phyloP scores from a whole-genome alignment of 2,329 filamentous ascomycete species.

The Acephala macrosclerotiorum region DNA sequence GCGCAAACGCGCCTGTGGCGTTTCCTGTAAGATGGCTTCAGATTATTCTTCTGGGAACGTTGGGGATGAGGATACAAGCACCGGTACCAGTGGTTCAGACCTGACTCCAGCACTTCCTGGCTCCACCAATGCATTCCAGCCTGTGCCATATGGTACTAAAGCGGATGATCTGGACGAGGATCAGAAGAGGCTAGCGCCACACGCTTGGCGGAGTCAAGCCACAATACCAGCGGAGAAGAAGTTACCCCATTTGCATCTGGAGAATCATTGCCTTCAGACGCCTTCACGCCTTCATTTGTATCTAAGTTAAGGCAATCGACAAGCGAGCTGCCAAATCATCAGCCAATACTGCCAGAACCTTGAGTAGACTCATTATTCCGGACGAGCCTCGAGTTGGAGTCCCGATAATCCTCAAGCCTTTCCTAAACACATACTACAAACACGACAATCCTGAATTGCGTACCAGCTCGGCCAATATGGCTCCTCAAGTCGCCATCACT shows the following conservation, averaged over 20 bases:
- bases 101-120: background rate
- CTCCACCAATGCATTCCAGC: background rate
- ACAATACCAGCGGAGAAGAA: background rate
- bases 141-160: background rate
- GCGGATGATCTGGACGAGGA: background rate
- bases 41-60: no score
- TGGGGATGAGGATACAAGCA: no score
- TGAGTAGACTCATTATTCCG: no score
- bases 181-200: background rate
- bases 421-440: background rate
- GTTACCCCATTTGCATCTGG: no score
- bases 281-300: no score
- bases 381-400: background rate
- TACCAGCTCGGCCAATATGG: background rate
- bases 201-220: background rate
- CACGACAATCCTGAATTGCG: background rate
- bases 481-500: background rate
- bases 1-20: background rate
- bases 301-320: no score
- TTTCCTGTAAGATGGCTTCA: background rate
- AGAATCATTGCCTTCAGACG: no score
- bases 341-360: no score
- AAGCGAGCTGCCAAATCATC: no score
- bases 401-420: constrained; percentile 1
- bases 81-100: no score